Base-by-base conservation (phyloP, 1,284 basidiomycete genomes). In the Cutaneotrichosporon curvatum region DNA sequence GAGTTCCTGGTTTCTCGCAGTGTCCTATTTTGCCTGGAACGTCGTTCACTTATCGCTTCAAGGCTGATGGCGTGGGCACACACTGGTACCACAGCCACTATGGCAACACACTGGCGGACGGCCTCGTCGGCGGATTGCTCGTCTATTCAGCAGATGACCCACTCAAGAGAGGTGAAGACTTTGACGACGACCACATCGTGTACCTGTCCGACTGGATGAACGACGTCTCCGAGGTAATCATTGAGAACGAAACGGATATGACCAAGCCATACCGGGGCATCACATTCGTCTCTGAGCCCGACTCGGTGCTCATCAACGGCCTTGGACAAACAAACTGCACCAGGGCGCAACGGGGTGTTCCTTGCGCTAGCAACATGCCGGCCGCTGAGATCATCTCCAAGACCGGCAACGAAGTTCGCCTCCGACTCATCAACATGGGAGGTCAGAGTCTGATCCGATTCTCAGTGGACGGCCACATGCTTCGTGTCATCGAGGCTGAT, bases 1-100 rank as follows among this genome's bases (percentile, higher is more conserved):
- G 62, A 19, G 56, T 58, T 14, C 59, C 62, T 4, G 62, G 62
- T 20, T 41, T 64, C 31, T 55, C 59, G 19, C 73, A 65, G 60
- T 81, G 80, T 55, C 78, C 78, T 2, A 78, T 81, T 48, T 69
- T 71, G 2, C 63, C 76, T 0, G 69, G 70, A 2, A 56, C 68
- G n/a, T 70, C 68, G 4, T 80, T 79, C 67, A 67, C 74, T 16
- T 80, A 80, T 68, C 32, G 49, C 1, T 62, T 61, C 50, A 55
- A 22, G 20, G 14, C 37, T 4, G 33, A 58, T 20, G 32, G 23
- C 14, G 30, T 19, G 32, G 63, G 63, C 11, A 57, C 61, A 0
- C 62, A 56, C 39, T 65, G 61, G 61, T 63, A 52, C 48, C 63
- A 65, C 48, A 60, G 60, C 15, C 63, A 65, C 43, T 65, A 48